Evolutionary conservation across 169 alveolate species (phyloP).

Genomic region (Plasmodium adleri): DNA sequence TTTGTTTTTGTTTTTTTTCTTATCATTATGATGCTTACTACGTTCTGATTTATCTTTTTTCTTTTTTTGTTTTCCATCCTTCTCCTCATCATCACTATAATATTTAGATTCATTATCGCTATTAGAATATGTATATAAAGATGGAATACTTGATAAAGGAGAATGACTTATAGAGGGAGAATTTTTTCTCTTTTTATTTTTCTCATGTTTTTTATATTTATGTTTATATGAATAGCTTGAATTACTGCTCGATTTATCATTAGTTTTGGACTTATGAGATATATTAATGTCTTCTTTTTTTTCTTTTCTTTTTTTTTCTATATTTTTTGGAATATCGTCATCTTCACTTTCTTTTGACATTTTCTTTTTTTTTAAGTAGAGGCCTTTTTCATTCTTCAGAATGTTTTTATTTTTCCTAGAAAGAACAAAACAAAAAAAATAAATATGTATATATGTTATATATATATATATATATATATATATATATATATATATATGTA

Average conservation of each 20-base stretch:
- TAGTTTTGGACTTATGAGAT: conserved; percentile 18
- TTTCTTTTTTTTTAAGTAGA: conserved; percentile 39
- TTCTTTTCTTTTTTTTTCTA: conserved; percentile 7
- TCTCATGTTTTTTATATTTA: neutral
- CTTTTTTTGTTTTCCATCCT: conserved; percentile 3
- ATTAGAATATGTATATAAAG: neutral
- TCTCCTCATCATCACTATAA: neutral
- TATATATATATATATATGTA: neutral
- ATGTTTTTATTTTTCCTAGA: conserved; percentile 46
- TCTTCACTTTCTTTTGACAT: conserved; percentile 5
- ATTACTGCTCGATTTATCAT: conserved; percentile 1
- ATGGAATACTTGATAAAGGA: neutral
- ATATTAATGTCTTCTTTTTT: conserved; percentile 1
- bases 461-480: neutral
- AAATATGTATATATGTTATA: neutral
- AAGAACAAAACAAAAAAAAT: conserved; percentile 5
- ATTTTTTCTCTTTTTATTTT: conserved; percentile 10
- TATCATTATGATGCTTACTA: neutral
- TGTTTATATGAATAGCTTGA: conserved; percentile 8
- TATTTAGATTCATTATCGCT: conserved; percentile 6
- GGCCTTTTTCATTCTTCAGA: conserved; percentile 36
- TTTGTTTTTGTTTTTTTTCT: conserved; percentile 8
- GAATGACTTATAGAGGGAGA: neutral
- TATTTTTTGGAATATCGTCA: neutral
- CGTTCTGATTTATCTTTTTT: neutral